Percentiles rank a stretch among this genome's conserved stretches.
These are phyloP conservation scores for Candida endomychidarum DNA, from an alignment of 805 yeast species.

Conservation along the genomic window DNA sequence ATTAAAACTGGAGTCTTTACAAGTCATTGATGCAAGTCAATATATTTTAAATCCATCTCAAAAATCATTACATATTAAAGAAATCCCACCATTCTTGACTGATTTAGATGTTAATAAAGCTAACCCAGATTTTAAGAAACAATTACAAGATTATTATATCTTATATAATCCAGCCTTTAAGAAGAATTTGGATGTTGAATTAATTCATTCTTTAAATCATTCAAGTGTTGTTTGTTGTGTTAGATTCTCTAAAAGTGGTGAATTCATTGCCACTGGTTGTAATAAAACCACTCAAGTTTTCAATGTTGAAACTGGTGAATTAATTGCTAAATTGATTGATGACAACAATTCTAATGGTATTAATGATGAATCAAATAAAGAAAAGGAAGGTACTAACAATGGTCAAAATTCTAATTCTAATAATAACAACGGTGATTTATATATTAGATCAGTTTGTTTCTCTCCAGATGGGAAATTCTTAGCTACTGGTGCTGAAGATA, in stretches of 20 bases:
- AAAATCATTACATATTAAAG: conserved; percentile 61
- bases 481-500: conserved; percentile 93
- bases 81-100: conserved; percentile 75
- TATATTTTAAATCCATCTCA: conserved; percentile 43
- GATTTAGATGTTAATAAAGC: conserved; percentile 80
- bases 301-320: conserved; percentile 87
- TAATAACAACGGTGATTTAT: conserved; percentile 76
- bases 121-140: conserved; percentile 75
- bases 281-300: conserved; percentile 94
- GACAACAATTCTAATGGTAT: conserved; percentile 51
- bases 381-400: conserved; percentile 20
- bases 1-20: conserved; percentile 23
- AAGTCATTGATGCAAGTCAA: conserved; percentile 40
- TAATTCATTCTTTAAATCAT: conserved; percentile 88
- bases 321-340: conserved; percentile 83
- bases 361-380: conserved; percentile 42
- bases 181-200: conserved; percentile 72
- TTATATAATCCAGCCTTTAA: conserved; percentile 83
- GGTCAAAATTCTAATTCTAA: conserved; percentile 20
- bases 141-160: conserved; percentile 80
- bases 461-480: conserved; percentile 88
- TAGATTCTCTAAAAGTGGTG: conserved; percentile 87
- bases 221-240: conserved; percentile 96
- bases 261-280: conserved; percentile 93
- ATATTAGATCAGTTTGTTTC: conserved; percentile 93